Base-by-base conservation (phyloP, 106 monocot species). In the Dendrobium nobile region DNA sequence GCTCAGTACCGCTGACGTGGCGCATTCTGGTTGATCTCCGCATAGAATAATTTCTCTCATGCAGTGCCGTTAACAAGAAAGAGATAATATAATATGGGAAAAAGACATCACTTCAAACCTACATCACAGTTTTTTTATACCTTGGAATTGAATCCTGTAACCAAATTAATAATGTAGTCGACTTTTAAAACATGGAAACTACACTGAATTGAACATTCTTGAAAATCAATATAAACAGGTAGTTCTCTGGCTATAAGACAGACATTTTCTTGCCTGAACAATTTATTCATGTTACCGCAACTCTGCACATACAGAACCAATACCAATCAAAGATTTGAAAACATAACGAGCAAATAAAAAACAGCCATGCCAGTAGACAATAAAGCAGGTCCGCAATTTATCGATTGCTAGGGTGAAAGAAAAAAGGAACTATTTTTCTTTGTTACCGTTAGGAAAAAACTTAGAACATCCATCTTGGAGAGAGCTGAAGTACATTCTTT, bases 391-490 rank as follows among this genome's bases (percentile, higher is more conserved):
- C 19, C 3, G 59, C 16, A 19, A 61, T 24, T 65, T 20, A 24
- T 24, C 4, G 64, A 65, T 51, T 51, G 13, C 10, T 16, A 1
- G 15, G 51, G 10, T 51, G 51, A 51, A 51, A 51, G 67, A 67
- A 11, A 26, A 26, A 67, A 28, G 11, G 22, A 4, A 67, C 6
- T 67, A 67, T 67, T 67, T 15, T 5, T 67, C 22, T 47, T 47
- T 47, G 11, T 28, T 68, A 8, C 7, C n/a, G 9, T 68, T 2
- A 68, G 19, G 1, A 37, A 33, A 31, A 26, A 27, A 20, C 75
- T 85, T 76, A 94, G 65, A 84, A 85, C 80, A 88, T 90, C 94
- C 91, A 94, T 77, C 84, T 90, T 58, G 92, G 90, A 44, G 89
- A 85, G 7, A 81, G 77, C 54, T 87, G 90, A 72, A 86, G 73